These are phyloP conservation scores for Crucibulum laeve DNA, from an alignment of 768 basidiomycete genomes.

Conservation along the genomic window DNA sequence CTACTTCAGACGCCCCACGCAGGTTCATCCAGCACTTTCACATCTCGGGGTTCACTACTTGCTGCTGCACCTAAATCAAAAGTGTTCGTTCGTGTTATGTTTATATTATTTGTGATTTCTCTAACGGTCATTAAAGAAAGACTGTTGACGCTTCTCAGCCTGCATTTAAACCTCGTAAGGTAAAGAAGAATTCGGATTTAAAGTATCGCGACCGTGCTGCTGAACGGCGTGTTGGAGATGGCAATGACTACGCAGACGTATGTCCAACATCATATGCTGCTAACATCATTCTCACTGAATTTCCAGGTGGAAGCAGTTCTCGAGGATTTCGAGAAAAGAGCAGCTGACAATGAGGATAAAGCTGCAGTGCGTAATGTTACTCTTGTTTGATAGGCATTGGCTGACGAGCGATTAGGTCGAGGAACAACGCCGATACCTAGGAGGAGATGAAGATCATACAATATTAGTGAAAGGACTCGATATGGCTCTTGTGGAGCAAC, in stretches of 20 bases:
- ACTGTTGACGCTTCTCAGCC: slow-evolving; percentile 48
- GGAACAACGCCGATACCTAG: slow-evolving; percentile 70
- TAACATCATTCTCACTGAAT: neutral
- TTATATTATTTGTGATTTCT: no score
- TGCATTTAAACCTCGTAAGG: slow-evolving; percentile 77
- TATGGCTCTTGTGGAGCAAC: slow-evolving; percentile 78
- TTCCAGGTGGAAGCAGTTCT: slow-evolving; percentile 72
- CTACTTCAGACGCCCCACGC: slow-evolving; percentile 35
- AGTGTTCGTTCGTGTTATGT: slow-evolving; percentile 11
- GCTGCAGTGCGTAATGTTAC: slow-evolving; percentile 40
- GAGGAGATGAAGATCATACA: slow-evolving; percentile 82
- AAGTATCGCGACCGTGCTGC: slow-evolving; percentile 74
- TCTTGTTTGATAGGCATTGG: neutral
- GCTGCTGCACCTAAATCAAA: slow-evolving; percentile 24
- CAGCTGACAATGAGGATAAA: slow-evolving; percentile 52
- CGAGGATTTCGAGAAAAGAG: slow-evolving; percentile 74
- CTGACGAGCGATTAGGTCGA: slow-evolving; percentile 48
- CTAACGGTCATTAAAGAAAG: no score
- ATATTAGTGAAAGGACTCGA: slow-evolving; percentile 91
- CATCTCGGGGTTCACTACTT: slow-evolving; percentile 27
- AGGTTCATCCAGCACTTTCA: slow-evolving; percentile 14
- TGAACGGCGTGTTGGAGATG: slow-evolving; percentile 63
- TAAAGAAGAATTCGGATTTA: slow-evolving; percentile 51
- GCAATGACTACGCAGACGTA: slow-evolving; percentile 73
- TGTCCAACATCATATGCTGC: slow-evolving; percentile 5